Evolutionary conservation across 371 early-diverging fungal genomes (phyloP).

Genomic region (Parasitella parasitica): DNA sequence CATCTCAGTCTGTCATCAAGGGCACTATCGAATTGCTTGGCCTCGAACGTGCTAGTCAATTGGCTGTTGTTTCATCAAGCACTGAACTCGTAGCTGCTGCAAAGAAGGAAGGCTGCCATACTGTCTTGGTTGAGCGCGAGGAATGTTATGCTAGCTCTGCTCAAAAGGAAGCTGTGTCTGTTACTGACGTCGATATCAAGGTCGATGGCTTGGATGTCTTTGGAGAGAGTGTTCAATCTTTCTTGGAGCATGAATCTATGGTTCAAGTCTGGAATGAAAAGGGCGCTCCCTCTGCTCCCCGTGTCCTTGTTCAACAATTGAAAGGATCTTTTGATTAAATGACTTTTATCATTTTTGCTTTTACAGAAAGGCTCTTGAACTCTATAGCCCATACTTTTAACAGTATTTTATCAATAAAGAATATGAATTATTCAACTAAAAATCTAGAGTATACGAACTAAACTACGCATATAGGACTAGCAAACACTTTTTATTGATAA

Average conservation of each 20-base stretch:
- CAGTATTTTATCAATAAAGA: not conserved
- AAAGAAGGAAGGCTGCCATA: conserved; percentile 28
- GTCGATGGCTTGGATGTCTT: conserved; percentile 42
- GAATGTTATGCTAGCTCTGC: not conserved
- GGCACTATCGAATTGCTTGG: conserved; percentile 30
- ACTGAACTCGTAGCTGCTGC: conserved; percentile 26
- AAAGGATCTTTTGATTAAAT: not conserved
- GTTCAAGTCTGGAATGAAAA: conserved; percentile 20
- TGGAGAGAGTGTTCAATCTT: conserved; percentile 44
- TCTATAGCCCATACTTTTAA: not conserved
- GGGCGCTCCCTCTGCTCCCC: conserved; percentile 14
- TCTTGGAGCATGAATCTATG: conserved; percentile 36
- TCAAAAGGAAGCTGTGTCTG: not conserved
- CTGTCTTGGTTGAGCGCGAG: conserved; percentile 36
- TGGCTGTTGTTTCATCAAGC: conserved; percentile 40
- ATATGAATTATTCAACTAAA: no score
- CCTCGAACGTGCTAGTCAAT: conserved; percentile 21
- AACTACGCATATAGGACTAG: no score
- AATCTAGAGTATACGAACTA: no score
- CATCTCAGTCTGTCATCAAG: conserved; percentile 18
- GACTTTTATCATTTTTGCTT: no score
- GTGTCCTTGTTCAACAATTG: conserved; percentile 15
- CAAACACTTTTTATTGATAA: no score
- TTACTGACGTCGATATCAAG: conserved; percentile 24
- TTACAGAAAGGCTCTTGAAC: no score